phyloP scores from a whole-genome alignment of 2,329 filamentous ascomycete species.

The Dothistroma septosporum region DNA sequence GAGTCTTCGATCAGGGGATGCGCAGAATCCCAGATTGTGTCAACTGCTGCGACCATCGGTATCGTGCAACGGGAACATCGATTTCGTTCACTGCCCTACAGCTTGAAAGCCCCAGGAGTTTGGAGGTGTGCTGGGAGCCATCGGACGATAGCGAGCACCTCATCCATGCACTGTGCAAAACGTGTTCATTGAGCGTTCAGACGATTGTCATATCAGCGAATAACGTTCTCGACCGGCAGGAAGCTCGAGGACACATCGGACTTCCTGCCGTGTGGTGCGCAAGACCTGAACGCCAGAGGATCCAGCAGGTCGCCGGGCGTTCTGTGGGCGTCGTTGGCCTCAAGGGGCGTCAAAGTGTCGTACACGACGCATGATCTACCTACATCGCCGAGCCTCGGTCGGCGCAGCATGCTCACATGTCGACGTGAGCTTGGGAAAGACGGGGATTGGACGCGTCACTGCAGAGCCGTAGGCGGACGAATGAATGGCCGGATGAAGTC shows the following conservation, averaged over 20 bases:
- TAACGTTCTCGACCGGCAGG: too few species aligned
- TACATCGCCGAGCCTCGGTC: background rate
- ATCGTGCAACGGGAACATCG: background rate
- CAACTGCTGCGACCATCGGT: background rate
- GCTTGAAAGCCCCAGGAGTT: too few species aligned
- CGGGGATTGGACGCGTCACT: background rate
- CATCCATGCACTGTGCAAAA: too few species aligned
- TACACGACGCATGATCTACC: background rate
- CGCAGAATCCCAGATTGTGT: background rate
- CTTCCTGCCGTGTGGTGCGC: background rate
- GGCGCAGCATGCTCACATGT: background rate
- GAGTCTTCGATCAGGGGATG: background rate
- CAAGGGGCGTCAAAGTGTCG: background rate
- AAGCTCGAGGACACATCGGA: too few species aligned
- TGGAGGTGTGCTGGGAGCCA: background rate
- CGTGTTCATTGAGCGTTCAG: too few species aligned
- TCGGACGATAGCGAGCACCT: background rate
- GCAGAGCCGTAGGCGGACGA: background rate
- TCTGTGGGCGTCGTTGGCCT: background rate
- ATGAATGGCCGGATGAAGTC: background rate
- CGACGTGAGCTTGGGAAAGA: background rate
- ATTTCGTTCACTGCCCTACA: background rate
- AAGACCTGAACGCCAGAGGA: background rate
- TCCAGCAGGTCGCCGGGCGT: background rate
- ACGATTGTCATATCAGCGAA: too few species aligned